A percentile compares a stretch with the other conserved stretches of the same genome.
Evolutionary conservation across 768 basidiomycete species (phyloP).

Genomic region (Lentinula raphanica): DNA sequence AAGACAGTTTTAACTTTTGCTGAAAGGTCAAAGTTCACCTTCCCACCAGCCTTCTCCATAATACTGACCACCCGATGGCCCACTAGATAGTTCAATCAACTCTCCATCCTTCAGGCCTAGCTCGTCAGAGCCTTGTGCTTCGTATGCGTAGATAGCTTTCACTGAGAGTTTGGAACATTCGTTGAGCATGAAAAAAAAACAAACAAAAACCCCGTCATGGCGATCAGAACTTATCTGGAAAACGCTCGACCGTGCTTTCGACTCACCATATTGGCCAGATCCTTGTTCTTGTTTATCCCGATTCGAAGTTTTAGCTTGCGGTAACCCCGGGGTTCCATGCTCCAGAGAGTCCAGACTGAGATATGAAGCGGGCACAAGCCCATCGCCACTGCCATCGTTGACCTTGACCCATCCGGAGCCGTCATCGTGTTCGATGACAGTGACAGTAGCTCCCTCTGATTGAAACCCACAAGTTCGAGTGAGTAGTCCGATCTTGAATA

Average conservation of each 20-base stretch:
- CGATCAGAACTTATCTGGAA: background rate
- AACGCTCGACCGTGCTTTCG: background rate
- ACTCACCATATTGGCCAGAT: constrained; percentile 49
- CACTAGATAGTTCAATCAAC: constrained; percentile 57
- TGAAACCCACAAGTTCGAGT: constrained; percentile 13
- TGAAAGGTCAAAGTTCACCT: constrained; percentile 40
- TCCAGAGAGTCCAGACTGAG: no score
- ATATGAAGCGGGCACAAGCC: constrained; percentile 85
- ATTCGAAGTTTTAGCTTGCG: no score
- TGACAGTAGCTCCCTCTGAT: constrained; percentile 59
- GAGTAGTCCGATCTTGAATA: constrained; percentile 10
- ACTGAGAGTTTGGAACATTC: no score
- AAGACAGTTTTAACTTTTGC: no score
- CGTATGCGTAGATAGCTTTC: constrained; percentile 77
- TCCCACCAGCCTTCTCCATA: constrained; percentile 86
- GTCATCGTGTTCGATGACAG: constrained; percentile 74
- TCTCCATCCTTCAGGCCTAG: constrained; percentile 57
- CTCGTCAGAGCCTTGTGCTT: constrained; percentile 69
- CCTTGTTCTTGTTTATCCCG: constrained; percentile 28
- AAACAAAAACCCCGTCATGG: constrained; percentile 6
- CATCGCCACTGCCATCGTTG: constrained; percentile 48
- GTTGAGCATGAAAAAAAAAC: no score
- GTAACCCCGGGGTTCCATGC: constrained; percentile 24
- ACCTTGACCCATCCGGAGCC: constrained; percentile 88
- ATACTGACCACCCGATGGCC: constrained; percentile 54